Base-by-base conservation (phyloP, 1,284 basidiomycete species). In the Cryptococcus deneoformans region DNA sequence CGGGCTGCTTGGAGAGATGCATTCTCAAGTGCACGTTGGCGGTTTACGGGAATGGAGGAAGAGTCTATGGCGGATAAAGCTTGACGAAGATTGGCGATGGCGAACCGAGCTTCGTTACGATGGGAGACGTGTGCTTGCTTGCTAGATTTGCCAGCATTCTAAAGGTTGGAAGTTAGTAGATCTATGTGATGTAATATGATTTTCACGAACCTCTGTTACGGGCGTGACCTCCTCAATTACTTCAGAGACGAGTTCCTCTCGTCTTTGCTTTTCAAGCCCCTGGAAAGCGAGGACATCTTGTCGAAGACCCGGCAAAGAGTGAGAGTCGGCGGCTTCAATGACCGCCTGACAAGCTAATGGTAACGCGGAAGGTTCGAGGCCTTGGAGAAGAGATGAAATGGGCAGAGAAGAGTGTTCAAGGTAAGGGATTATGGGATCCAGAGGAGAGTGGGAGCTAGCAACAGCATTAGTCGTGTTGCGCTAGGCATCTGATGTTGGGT, bases 1-100 rank as follows among this genome's bases (percentile, higher is more conserved):
- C 85, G 81, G 0, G 92, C 91, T 16, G 91, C 87, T 37, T 90
- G 88, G 69, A 90, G 88, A 1, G 90, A 90, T 0, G 90, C 90
- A 43, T 86, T 82, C 74, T 95, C 92, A 3, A 96, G 83, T 2
- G 88, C 80, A 63, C 86, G 85, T 77, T 96, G 92, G 2, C 92
- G 87, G 0, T 85, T 80, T n/a, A 84, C 56, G 35, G 72, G 80
- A 16, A 85, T 76, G 62, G 89, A 85, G 46, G 87, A 83, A 50
- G 86, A 82, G 1, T 81, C 77, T 9, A 90, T 82, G 42, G 84
- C 79, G 0, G 83, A 79, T 2, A 93, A 82, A 63, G 59, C 83
- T 80, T 49, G 87, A 82, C 62, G 91, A 79, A 65, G 85, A 84
- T 56, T 85, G 78, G 56, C 88, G 80, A 77, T 92, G 86, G 79